These are phyloP conservation scores for Soucietia sequanensis DNA, from an alignment of 805 yeast genomes.

Conservation along the genomic window DNA sequence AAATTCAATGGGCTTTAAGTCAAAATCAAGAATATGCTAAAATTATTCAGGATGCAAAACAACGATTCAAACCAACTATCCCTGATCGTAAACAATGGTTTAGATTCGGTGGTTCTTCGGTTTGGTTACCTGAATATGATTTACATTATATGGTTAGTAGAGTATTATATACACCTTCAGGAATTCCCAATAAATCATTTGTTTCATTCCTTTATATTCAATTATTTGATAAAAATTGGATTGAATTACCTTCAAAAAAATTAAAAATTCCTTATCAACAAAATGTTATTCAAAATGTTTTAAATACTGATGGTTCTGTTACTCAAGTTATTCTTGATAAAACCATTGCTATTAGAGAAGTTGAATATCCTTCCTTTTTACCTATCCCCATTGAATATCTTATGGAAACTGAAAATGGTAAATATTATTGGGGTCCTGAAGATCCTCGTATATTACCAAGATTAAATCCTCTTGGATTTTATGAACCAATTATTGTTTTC, in stretches of 20 bases:
- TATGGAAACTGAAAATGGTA: constrained; percentile 3
- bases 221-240: constrained; percentile 19
- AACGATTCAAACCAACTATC: constrained; percentile 16
- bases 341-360: constrained; percentile 12
- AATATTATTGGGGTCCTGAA: constrained; percentile 15
- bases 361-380: constrained; percentile 15
- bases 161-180: constrained; percentile 13
- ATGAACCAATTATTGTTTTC: constrained; percentile 12
- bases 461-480: constrained; percentile 11
- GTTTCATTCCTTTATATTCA: constrained; percentile 19
- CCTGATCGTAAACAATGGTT: constrained; percentile 19
- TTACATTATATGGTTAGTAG: constrained; percentile 20
- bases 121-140: constrained; percentile 18
- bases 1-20: constrained; percentile 9
- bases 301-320: constrained; percentile 16
- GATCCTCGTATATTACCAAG: constrained; percentile 15
- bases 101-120: constrained; percentile 20
- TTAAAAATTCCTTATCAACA: constrained; percentile 19
- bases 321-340: constrained; percentile 8
- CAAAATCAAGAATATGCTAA: constrained; percentile 10
- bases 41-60: constrained; percentile 13
- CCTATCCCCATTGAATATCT: constrained; percentile 15
- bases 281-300: constrained; percentile 8
- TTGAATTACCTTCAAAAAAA: constrained; percentile 13
- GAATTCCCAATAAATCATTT: constrained; percentile 14